phyloP scores from a whole-genome alignment of 148 eudicot genomes.

The Mesembryanthemum crystallinum region DNA sequence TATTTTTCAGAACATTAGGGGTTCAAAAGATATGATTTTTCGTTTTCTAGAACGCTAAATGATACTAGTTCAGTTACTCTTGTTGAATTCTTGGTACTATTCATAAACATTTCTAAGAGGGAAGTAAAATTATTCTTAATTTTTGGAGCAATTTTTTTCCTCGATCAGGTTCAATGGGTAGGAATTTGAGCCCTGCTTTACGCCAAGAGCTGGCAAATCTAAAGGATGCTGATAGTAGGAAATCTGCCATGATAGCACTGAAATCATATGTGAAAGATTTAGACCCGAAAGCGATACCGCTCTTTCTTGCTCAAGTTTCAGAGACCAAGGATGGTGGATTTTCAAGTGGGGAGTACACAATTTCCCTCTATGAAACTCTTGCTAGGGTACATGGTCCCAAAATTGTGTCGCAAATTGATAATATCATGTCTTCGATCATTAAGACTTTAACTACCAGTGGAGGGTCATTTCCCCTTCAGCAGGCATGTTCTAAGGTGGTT shows the following conservation, averaged over 20 bases:
- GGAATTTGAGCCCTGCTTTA: slow-evolving; percentile 72
- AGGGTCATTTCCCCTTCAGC: slow-evolving; percentile 90
- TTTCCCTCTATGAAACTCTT: slow-evolving; percentile 90
- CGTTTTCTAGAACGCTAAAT: neutral
- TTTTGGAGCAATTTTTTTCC: neutral
- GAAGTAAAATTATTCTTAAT: neutral
- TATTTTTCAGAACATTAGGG: neutral
- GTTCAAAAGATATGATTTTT: slow-evolving; percentile 7
- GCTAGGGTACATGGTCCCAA: slow-evolving; percentile 93
- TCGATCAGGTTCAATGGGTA: slow-evolving; percentile 49
- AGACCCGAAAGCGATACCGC: slow-evolving; percentile 82
- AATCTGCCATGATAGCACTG: slow-evolving; percentile 86
- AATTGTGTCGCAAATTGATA: slow-evolving; percentile 76
- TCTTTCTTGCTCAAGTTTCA: slow-evolving; percentile 95
- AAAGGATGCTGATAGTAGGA: slow-evolving; percentile 77
- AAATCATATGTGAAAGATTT: slow-evolving; percentile 77
- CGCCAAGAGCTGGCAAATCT: slow-evolving; percentile 79
- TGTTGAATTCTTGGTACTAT: neutral
- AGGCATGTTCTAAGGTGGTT: slow-evolving; percentile 93
- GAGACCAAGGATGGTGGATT: slow-evolving; percentile 66
- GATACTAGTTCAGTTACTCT: neutral
- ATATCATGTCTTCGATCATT: slow-evolving; percentile 74
- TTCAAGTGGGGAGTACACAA: slow-evolving; percentile 75
- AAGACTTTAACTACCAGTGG: slow-evolving; percentile 69
- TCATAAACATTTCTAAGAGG: neutral